These are phyloP conservation scores for Pythium myriotylum DNA, from an alignment of 352 stramenopile species.

Conservation along the genomic window DNA sequence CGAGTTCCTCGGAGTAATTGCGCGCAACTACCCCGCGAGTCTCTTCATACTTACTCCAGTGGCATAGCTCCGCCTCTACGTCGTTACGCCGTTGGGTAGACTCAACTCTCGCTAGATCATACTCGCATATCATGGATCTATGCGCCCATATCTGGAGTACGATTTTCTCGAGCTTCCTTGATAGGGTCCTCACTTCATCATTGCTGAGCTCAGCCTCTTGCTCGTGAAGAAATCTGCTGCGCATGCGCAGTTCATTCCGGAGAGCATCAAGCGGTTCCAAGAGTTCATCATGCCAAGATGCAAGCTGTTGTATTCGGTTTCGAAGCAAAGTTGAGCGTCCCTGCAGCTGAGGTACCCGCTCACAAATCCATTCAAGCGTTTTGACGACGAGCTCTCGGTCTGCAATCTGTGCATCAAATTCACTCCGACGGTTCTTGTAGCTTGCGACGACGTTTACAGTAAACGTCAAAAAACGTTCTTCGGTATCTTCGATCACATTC, in stretches of 20 bases:
- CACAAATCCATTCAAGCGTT: neutral
- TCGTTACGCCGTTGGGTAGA: constrained; percentile 1
- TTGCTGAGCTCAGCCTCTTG: constrained; percentile 11
- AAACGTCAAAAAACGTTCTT: constrained; percentile 17
- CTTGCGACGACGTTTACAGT: constrained; percentile 9
- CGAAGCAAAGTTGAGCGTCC: neutral
- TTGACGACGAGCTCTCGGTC: neutral
- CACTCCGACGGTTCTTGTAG: constrained; percentile 1
- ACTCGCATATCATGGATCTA: constrained; percentile 20
- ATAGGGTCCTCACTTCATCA: constrained; percentile 16
- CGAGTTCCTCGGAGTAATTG: neutral
- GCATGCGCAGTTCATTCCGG: neutral
- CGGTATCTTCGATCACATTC: neutral
- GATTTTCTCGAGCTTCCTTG: constrained; percentile 11
- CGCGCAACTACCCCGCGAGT: neutral
- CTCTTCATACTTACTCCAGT: constrained; percentile 18
- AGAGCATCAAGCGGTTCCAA: neutral
- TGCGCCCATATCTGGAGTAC: constrained; percentile 24
- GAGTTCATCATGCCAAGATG: constrained; percentile 16
- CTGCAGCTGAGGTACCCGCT: constrained; percentile 4
- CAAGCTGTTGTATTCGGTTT: constrained; percentile 5
- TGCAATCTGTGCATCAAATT: neutral
- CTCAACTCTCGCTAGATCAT: constrained; percentile 21
- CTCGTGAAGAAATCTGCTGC: neutral
- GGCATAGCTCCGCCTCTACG: neutral